A percentile compares a stretch with the other conserved stretches of the same genome.
These are phyloP conservation scores for Malus hybrid DNA, from an alignment of 331 rosid species.

Conservation along the genomic window DNA sequence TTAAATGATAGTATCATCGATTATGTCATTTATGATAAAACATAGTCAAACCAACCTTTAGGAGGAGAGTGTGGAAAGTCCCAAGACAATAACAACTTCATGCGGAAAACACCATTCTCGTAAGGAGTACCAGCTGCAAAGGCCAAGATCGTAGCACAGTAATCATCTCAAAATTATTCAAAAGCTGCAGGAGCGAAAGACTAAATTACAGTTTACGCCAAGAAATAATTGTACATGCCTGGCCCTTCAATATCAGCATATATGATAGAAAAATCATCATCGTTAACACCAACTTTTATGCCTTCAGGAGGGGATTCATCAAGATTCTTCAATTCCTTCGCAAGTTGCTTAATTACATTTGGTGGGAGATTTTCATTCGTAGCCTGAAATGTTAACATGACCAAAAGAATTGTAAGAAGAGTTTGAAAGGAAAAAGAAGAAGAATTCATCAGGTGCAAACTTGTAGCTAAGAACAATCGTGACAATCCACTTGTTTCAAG, in stretches of 20 bases:
- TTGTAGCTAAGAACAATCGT: not conserved
- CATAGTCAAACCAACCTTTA: constrained; percentile 48
- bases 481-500: not conserved
- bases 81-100: constrained; percentile 71
- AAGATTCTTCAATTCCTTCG: constrained; percentile 91
- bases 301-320: constrained; percentile 97
- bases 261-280: constrained; percentile 83
- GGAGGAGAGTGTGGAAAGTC: constrained; percentile 95
- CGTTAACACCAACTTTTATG: constrained; percentile 83
- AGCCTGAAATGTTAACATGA: constrained; percentile 44
- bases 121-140: constrained; percentile 94
- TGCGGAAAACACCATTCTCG: constrained; percentile 91
- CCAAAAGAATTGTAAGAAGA: not conserved
- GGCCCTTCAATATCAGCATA: constrained; percentile 95
- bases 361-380: constrained; percentile 99
- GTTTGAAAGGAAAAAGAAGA: not conserved
- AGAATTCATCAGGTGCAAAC: not conserved
- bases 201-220: not conserved
- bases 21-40: not conserved
- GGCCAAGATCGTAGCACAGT: constrained; percentile 14
- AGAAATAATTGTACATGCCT: constrained; percentile 35
- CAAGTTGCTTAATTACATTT: constrained; percentile 91
- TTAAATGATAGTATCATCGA: not conserved
- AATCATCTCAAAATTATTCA: not conserved
- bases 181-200: not conserved